Evolutionary conservation across 768 basidiomycete species (phyloP).

Genomic region (Atractiella rhizophila): DNA sequence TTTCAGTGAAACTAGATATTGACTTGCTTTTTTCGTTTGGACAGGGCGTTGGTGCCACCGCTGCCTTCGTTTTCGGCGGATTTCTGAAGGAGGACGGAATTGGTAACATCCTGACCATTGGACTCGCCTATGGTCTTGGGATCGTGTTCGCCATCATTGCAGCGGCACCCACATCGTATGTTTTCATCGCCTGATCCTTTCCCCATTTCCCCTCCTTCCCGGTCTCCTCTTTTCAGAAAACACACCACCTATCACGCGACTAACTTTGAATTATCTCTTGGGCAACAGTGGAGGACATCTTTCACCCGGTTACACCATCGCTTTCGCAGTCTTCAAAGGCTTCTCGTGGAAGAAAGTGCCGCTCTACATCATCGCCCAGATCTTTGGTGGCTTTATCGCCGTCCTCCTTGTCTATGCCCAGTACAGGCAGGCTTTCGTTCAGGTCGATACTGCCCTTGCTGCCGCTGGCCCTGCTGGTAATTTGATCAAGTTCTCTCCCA

Average conservation of each 20-base stretch:
- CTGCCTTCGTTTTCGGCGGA: conserved; percentile 1
- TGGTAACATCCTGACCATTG: conserved; percentile 34
- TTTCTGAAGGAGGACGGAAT: not conserved
- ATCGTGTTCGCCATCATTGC: conserved; percentile 35
- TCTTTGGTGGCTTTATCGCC: conserved; percentile 40
- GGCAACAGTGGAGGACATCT: conserved; percentile 35
- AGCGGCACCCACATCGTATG: conserved; percentile 32
- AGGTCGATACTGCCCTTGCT: not conserved
- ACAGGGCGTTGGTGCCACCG: conserved; percentile 1
- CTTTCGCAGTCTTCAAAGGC: conserved; percentile 39
- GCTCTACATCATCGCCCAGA: conserved; percentile 42
- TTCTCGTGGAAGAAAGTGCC: conserved; percentile 68
- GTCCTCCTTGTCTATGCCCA: conserved; percentile 37
- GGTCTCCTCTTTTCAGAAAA: not conserved
- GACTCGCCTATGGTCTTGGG: conserved; percentile 34
- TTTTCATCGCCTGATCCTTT: not conserved
- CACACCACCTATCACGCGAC: no score
- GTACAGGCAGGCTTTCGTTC: conserved; percentile 30
- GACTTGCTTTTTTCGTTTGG: not conserved
- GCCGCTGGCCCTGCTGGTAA: conserved; percentile 7
- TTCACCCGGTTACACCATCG: conserved; percentile 43
- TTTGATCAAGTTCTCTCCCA: not conserved
- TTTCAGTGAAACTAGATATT: not conserved
- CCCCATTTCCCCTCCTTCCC: not conserved
- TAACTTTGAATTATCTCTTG: not conserved